Conservation (phyloP, 495 filamentous ascomycete genomes). For the Podospora appendiculata region DNA sequence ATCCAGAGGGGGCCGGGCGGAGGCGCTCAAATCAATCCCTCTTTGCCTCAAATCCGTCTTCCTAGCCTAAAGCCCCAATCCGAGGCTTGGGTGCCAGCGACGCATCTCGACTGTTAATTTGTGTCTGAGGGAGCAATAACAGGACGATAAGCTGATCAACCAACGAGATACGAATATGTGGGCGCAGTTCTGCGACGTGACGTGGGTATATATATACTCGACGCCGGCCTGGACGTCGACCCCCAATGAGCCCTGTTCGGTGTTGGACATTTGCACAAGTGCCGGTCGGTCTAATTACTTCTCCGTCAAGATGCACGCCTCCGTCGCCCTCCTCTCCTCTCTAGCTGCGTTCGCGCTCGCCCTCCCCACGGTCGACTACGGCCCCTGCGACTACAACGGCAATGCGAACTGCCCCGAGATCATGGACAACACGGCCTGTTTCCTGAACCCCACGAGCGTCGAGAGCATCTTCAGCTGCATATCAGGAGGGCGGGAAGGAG, state of each 20-base stretch:
- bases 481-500: conserved; percentile 6
- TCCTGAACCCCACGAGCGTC: conserved; percentile 9
- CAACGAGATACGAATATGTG: no score
- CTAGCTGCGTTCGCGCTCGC: neutral
- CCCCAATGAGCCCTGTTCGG: no score
- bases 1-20: neutral
- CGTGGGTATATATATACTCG: no score
- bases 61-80: conserved; percentile 1
- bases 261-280: no score
- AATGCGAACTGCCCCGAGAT: conserved; percentile 17
- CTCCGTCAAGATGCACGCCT: neutral
- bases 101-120: neutral
- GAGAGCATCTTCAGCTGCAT: conserved; percentile 15
- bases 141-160: no score
- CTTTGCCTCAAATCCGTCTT: neutral
- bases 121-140: no score
- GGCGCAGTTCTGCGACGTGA: no score
- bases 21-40: neutral
- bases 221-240: no score
- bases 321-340: neutral
- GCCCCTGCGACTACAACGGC: conserved; percentile 14
- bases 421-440: conserved; percentile 20
- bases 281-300: no score
- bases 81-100: neutral
- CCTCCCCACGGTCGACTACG: conserved; percentile 9